Evolutionary conservation across 345 rosid genomes (phyloP), one percentile per base, ranked within the genome.

Genomic region (Dipteronia dyeriana): DNA sequence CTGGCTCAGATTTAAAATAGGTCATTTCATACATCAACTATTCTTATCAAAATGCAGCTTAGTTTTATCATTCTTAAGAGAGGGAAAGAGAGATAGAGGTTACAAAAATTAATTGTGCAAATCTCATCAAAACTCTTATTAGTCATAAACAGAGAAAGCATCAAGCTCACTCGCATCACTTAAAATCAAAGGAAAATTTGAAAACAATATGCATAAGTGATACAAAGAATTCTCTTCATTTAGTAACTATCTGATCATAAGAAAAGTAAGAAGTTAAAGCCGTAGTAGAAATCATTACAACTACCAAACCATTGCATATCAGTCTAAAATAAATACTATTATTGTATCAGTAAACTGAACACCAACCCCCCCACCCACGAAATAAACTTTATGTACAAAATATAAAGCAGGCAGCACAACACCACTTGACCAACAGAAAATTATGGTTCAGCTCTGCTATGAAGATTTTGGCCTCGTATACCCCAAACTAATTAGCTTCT

Each of bases 401-500:
- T 57, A 14, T 57, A 23, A 34, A 59, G 10, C 14, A 59, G 8
- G 53, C 4, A 73, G 5, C 69, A 74, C 25, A 74, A 45, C 0
- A 11, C 45, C 77, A 74, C 26, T 47, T 19, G 9, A 74, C 47
- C 77, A 39, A 63, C 20, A 0, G 39, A 66, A 66, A 69, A 19
- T 19, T 13, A 25, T n/a, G 5, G 56, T 9, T 54, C 53, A 10
- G 60, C 65, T 75, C 16, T 41, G 62, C 60, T 68, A 75, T 1
- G 16, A 66, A 17, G 85, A 79, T 79, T 77, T 90, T 23, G 87
- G 80, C 86, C 79, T 79, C 10, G 87, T 79, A 82, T 92, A 90
- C 19, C 98, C 95, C 83, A 93, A 82, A 80, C 80, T 67, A 38
- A 88, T 88, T 51, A 93, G 88, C 92, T 93, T 93, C 85, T 87